phyloP scores from a whole-genome alignment of 2,329 filamentous ascomycete species.

The Cladobotryum protrusum region DNA sequence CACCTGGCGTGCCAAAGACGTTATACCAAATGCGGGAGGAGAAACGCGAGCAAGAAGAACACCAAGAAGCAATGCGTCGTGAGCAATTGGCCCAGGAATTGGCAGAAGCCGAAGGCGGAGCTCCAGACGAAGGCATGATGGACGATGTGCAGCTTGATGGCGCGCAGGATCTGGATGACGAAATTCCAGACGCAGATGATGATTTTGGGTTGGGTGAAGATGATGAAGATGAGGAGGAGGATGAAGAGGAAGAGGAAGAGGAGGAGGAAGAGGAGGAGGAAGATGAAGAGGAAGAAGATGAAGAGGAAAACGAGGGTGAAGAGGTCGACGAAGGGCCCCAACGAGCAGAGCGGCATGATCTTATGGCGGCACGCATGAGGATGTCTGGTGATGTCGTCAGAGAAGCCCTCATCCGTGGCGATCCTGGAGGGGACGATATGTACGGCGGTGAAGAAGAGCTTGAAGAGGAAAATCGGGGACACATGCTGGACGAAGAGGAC shows the following conservation, averaged over 20 bases:
- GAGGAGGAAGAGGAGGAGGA: conserved; percentile 33
- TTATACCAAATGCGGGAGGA: conserved; percentile 88
- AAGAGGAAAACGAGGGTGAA: conserved; percentile 35
- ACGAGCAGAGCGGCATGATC: conserved; percentile 40
- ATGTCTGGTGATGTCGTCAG: conserved; percentile 57
- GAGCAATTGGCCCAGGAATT: conserved; percentile 69
- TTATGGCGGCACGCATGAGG: conserved; percentile 46
- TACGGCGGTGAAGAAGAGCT: conserved; percentile 49
- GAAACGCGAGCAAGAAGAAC: conserved; percentile 79
- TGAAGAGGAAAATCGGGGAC: conserved; percentile 50
- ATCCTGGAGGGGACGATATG: conserved; percentile 41
- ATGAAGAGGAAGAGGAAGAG: conserved; percentile 38
- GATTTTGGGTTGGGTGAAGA: conserved; percentile 45
- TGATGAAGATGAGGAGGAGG: conserved; percentile 35
- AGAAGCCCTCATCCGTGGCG: conserved; percentile 48
- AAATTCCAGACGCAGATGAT: conserved; percentile 62
- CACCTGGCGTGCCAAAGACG: conserved; percentile 82
- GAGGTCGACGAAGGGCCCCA: conserved; percentile 34
- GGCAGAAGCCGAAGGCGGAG: conserved; percentile 43
- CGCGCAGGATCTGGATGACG: conserved; percentile 61
- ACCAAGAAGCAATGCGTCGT: conserved; percentile 64
- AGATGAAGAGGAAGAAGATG: conserved; percentile 35
- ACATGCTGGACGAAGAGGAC: conserved; percentile 59
- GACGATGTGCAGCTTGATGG: conserved; percentile 52
- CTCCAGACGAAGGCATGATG: conserved; percentile 42